Conservation (phyloP, 2,329 filamentous ascomycete genomes). For the Pyrenophora tritici-repentis region DNA sequence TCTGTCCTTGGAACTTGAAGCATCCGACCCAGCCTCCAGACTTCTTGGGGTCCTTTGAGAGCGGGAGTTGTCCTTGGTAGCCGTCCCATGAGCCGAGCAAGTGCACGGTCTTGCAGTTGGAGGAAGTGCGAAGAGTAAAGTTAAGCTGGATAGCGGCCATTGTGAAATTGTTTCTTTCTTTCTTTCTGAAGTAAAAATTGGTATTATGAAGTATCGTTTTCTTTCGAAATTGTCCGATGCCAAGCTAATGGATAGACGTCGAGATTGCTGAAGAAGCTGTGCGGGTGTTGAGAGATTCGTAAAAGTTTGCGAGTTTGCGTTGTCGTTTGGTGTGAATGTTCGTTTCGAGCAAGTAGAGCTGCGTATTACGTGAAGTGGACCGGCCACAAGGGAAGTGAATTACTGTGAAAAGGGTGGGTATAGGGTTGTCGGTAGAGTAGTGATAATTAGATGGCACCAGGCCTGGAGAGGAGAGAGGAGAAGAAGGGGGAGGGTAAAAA, state of each 20-base stretch:
- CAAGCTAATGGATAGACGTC: conserved; percentile 47
- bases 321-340: conserved; percentile 26
- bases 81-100: conserved; percentile 98
- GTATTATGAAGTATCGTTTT: conserved; percentile 33
- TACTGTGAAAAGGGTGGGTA: conserved; percentile 35
- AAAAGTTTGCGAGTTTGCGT: conserved; percentile 40
- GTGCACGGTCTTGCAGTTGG: conserved; percentile 96
- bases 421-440: conserved; percentile 25
- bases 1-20: conserved; percentile 90
- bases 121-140: conserved; percentile 93
- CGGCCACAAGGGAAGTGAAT: conserved; percentile 51
- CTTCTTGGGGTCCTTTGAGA: conserved; percentile 89
- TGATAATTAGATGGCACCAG: conserved; percentile 52
- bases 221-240: conserved; percentile 38
- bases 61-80: conserved; percentile 91
- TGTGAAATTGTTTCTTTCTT: conserved; percentile 35
- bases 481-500: conserved; percentile 46
- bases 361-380: conserved; percentile 52
- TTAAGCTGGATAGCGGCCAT: conserved; percentile 94
- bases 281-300: conserved; percentile 26
- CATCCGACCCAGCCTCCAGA: conserved; percentile 92
- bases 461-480: conserved; percentile 50
- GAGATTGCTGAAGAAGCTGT: conserved; percentile 44
- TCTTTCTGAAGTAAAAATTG: conserved; percentile 28
- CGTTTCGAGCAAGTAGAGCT: conserved; percentile 56